Conservation (phyloP, 176 grass and related monocot genomes). For the Oryza glumipatula region DNA sequence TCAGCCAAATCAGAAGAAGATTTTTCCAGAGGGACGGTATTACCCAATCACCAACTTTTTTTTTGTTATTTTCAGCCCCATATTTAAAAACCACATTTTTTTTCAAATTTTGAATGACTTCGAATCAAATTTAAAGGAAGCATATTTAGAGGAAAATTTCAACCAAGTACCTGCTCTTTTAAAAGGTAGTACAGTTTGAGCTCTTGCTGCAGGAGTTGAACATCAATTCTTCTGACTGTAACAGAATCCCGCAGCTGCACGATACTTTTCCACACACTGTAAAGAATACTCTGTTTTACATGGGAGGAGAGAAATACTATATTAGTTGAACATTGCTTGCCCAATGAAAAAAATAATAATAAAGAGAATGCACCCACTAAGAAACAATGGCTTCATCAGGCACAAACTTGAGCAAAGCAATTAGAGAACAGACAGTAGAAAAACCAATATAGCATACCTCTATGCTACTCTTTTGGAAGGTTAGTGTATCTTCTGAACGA, state of each 20-base stretch:
- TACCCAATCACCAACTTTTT: neutral
- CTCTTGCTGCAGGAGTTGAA: constrained; percentile 49
- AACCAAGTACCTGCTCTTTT: constrained; percentile 60
- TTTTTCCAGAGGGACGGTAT: neutral
- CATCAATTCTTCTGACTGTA: constrained; percentile 48
- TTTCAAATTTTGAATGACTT: neutral
- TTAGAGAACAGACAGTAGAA: neutral
- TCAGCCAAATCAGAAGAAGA: neutral
- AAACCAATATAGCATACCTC: constrained; percentile 50
- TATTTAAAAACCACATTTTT: neutral
- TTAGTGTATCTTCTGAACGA: constrained; percentile 34
- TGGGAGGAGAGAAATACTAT: constrained; percentile 28
- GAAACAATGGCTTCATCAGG: neutral
- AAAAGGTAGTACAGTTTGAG: constrained; percentile 53
- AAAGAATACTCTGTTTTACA: constrained; percentile 52
- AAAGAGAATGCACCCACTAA: neutral
- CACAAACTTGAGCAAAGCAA: neutral
- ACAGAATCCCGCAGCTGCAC: constrained; percentile 49
- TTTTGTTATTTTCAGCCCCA: too few species aligned
- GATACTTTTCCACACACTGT: constrained; percentile 48
- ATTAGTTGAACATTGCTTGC: neutral
- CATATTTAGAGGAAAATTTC: neutral
- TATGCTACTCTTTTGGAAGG: constrained; percentile 44
- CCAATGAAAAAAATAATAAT: neutral
- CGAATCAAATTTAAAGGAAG: neutral